phyloP scores from a whole-genome alignment of 2,329 filamentous ascomycete species.

The Laburnicola sp. region DNA sequence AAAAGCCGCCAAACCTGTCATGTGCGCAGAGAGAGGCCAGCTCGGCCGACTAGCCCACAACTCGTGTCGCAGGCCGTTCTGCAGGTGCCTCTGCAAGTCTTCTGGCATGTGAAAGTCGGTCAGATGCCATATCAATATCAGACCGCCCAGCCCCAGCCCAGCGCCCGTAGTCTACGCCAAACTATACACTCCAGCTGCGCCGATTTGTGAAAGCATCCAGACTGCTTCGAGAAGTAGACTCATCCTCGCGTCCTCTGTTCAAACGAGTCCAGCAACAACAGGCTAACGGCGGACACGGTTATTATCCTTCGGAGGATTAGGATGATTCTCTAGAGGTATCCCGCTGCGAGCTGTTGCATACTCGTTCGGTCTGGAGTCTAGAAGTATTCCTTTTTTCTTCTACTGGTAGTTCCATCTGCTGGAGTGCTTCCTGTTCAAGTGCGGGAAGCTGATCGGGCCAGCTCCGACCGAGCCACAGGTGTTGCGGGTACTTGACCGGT shows the following conservation, averaged over 20 bases:
- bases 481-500: background rate
- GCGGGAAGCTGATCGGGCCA: background rate
- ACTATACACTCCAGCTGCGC: no score
- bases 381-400: background rate
- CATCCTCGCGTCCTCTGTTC: no score
- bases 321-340: no score
- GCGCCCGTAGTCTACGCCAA: background rate
- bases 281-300: no score
- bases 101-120: slow-evolving; percentile 30
- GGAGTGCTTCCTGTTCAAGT: background rate
- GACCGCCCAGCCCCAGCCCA: background rate
- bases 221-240: no score
- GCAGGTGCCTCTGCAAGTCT: slow-evolving; percentile 12
- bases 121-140: slow-evolving; percentile 19
- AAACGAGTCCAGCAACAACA: no score
- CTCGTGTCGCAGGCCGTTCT: slow-evolving; percentile 12
- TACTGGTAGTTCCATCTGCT: background rate
- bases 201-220: no score
- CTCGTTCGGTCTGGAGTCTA: background rate
- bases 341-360: no score
- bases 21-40: slow-evolving; percentile 4
- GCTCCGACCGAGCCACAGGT: slow-evolving; percentile 3
- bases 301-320: no score
- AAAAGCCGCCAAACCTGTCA: slow-evolving; percentile 22
- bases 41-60: slow-evolving; percentile 14